Evolutionary conservation across 192 early-diverging fungal genomes (phyloP).

Genomic region (Rhizoclosmatium sp.): DNA sequence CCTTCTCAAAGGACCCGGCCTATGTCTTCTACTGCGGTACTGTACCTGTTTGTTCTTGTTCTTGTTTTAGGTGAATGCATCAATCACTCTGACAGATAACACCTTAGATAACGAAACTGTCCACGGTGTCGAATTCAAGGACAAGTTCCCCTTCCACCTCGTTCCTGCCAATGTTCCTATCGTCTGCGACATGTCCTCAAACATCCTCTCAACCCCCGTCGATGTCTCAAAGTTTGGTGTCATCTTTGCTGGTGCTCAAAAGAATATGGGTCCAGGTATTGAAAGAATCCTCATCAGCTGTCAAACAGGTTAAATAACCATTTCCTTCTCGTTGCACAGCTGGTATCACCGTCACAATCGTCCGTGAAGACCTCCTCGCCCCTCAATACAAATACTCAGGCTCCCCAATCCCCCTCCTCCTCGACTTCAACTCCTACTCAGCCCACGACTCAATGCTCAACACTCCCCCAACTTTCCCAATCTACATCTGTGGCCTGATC

Average conservation of each 20-base stretch:
- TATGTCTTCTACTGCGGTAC: conserved; percentile 91
- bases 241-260: conserved; percentile 97
- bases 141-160: conserved; percentile 67
- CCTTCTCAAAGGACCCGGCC: conserved; percentile 73
- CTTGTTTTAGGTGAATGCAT: neutral
- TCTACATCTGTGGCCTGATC: conserved; percentile 91
- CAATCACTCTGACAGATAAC: neutral
- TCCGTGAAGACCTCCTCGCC: conserved; percentile 87
- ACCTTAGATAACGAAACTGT: conserved; percentile 89
- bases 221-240: conserved; percentile 85
- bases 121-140: conserved; percentile 90
- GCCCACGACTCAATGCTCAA: conserved; percentile 91
- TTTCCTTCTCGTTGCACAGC: conserved; percentile 71
- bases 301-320: neutral
- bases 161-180: conserved; percentile 68
- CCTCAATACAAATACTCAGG: conserved; percentile 52
- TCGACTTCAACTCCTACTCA: conserved; percentile 86
- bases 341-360: conserved; percentile 91
- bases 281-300: neutral
- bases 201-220: conserved; percentile 61
- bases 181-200: conserved; percentile 80
- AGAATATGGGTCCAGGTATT: conserved; percentile 73
- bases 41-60: neutral
- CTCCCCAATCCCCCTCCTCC: conserved; percentile 66
- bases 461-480: conserved; percentile 94